Conservation (phyloP, 2,329 filamentous ascomycete species). For the Aspergillus sp. region DNA sequence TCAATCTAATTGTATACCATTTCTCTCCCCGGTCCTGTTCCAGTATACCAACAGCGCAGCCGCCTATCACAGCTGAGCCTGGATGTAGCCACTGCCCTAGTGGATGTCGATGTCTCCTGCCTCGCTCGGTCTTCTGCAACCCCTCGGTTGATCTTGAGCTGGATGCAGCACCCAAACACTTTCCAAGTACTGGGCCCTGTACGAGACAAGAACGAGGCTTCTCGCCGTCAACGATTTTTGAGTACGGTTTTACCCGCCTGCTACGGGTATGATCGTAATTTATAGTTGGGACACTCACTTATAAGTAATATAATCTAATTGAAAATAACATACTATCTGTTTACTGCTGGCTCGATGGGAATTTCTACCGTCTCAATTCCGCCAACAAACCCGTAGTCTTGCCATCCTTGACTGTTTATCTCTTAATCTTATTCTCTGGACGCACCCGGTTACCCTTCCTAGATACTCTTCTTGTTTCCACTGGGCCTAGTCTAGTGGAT, state of each 20-base stretch:
- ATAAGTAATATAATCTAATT: neutral
- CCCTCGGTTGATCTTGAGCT: slow-evolving; percentile 42
- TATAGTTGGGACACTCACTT: slow-evolving; percentile 42
- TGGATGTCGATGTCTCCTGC: slow-evolving; percentile 43
- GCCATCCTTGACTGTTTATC: no score
- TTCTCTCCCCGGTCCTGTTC: neutral
- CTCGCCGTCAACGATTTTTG: slow-evolving; percentile 47
- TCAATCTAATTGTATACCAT: slow-evolving; percentile 10
- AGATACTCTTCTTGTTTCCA: no score
- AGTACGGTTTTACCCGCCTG: slow-evolving; percentile 48
- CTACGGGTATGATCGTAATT: slow-evolving; percentile 46
- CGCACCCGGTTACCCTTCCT: no score
- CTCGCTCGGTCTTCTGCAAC: slow-evolving; percentile 49
- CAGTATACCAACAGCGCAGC: neutral
- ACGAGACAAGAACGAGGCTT: slow-evolving; percentile 49
- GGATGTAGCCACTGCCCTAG: neutral
- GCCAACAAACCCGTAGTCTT: no score
- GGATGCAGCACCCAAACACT: slow-evolving; percentile 31
- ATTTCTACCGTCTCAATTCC: no score
- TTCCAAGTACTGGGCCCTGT: slow-evolving; percentile 24
- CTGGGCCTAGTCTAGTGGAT: no score
- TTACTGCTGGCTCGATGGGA: no score
- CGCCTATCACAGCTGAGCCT: neutral
- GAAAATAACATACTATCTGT: no score
- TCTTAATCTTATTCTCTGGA: no score